Base-by-base conservation (phyloP, 1,284 basidiomycete genomes). In the Microbotryum scabiosae region DNA sequence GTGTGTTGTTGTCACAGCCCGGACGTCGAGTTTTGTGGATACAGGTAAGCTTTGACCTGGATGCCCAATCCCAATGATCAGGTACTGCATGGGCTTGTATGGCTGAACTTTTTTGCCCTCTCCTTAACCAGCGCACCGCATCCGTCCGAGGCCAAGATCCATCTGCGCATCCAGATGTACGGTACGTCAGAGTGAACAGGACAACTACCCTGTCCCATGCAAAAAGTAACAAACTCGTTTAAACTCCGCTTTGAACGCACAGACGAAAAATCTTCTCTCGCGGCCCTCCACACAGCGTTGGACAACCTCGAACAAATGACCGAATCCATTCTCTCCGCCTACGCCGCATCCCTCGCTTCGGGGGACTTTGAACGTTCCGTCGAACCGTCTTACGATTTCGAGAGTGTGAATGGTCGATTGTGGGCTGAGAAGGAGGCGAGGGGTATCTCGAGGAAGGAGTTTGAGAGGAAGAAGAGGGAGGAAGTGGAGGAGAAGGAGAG, bases 11-110 rank as follows among this genome's bases (percentile, higher is more conserved):
- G 36, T 14, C 36, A n/a, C 68, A 97, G 94, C 74, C 89, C 94
- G n/a, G 90, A 91, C 70, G 94, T 97, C 60, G 91, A 97, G 77
- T 97, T 97, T 75, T 98, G 94, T 75, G 94, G 94, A 36, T 98
- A 98, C 80, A 91, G 87, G 89, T 87, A 69, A 77, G 79, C 57
- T 12, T 18, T 36, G 25, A 23, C 25, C 8, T 30, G 8, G 30
- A 20, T 6, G 25, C 36, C 20, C 30, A 25, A 32, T 51, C 41
- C 48, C n/a, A n/a, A 36, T 41, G n/a, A 30, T 30, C 30, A 30
- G 30, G 26, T 28, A 28, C 7, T 30, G 10, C 7, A 10, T 9
- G 8, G 30, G 30, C 30, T 30, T 30, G 32, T 53, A 44, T 60
- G 52, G 36, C 49, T 61, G 41, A 52, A 28, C 63, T 30, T 30